These are phyloP conservation scores for Lupinus albus DNA, from an alignment of 306 rosid genomes.

Conservation along the genomic window DNA sequence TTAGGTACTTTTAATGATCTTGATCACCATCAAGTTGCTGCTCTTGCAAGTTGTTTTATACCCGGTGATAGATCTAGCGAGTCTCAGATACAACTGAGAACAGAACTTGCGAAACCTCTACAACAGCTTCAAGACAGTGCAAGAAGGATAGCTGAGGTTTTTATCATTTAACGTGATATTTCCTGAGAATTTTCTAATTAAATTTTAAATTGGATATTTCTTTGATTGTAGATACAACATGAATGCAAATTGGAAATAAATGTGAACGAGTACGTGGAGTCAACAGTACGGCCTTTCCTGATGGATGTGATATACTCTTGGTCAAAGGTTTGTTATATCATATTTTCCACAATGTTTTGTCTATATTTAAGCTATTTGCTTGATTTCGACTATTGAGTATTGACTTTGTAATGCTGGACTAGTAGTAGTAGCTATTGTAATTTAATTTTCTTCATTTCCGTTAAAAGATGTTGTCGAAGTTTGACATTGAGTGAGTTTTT, in stretches of 20 bases:
- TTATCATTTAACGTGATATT: conserved; percentile 27
- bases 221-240: conserved; percentile 75
- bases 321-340: conserved; percentile 80
- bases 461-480: background rate
- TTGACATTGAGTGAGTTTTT: background rate
- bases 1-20: conserved; percentile 94
- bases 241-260: conserved; percentile 91
- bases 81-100: conserved; percentile 78
- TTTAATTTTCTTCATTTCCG: background rate
- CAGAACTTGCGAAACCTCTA: conserved; percentile 89
- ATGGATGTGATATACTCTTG: conserved; percentile 96
- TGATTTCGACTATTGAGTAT: background rate
- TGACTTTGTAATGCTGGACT: background rate
- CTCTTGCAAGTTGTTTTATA: conserved; percentile 96
- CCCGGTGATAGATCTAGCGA: conserved; percentile 89
- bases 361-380: conserved; percentile 14
- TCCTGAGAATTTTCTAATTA: conserved; percentile 30
- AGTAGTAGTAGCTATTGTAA: background rate
- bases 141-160: conserved; percentile 94
- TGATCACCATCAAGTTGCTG: conserved; percentile 96
- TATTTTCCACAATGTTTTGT: conserved; percentile 4
- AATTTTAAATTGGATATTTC: conserved; percentile 9
- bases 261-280: conserved; percentile 88
- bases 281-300: conserved; percentile 91
- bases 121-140: conserved; percentile 99